Evolutionary conservation across 768 basidiomycete species (phyloP), one percentile per base, ranked within the genome.

Genomic region (Rhodotorula kratochvilovae): DNA sequence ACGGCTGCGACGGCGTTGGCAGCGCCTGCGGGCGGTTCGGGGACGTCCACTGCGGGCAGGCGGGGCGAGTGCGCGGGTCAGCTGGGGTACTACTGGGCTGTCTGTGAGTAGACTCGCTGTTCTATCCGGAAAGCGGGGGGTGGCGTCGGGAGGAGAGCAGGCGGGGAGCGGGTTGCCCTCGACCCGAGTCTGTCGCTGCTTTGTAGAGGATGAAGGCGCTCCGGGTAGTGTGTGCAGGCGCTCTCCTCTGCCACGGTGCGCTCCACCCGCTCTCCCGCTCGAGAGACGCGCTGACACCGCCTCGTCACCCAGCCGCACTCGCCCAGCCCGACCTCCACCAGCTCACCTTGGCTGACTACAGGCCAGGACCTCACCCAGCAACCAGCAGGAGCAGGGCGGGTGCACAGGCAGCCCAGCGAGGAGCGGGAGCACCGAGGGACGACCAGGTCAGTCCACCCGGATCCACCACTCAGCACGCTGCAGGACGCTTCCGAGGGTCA

Each of bases 1-100:
- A 67, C 62, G 19, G 66, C 50, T 35, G 70, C 66, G 55, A 75
- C 69, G 39, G 36, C 71, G 16, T 54, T 35, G 13, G 56, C 39
- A 39, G 39, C 33, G n/a, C 43, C 50, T 21, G 33, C 27, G 2
- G 60, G 57, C 0, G 74, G 74, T 48, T 75, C 74, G 2, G 57
- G 57, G 1, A 27, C 35, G 45, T 75, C 74, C 74, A 75, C 72
- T 36, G 17, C 3, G 33, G 1, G 5, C n/a, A n/a, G n/a, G n/a
- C n/a, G 27, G 2, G n/a, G 51, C 6, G 13, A 27, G n/a, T 6
- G 12, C 8, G 27, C 13, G 27, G 51, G 51, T 53, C 51, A 53
- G 51, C 11, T 23, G 15, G 19, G n/a, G n/a, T n/a, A n/a, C n/a
- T n/a, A n/a, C n/a, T n/a, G n/a, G n/a, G n/a, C n/a, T n/a, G n/a